These are phyloP conservation scores for Ophiostoma montium DNA, from an alignment of 2,329 filamentous ascomycete species.

Conservation along the genomic window DNA sequence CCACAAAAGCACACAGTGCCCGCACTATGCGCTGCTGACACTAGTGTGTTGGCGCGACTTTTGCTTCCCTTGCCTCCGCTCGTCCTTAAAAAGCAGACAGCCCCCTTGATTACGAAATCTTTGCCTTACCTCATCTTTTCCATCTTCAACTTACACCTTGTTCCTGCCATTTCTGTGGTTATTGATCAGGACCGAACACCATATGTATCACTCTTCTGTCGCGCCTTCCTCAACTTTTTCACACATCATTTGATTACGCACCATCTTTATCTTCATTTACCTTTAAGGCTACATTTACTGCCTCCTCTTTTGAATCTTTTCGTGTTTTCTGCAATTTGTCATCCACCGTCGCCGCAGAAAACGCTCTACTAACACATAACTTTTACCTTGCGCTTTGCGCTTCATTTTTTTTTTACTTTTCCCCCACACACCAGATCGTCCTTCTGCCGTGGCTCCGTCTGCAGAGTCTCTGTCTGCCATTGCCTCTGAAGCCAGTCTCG, in stretches of 20 bases:
- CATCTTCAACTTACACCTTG: conserved; percentile 9
- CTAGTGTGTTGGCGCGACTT: conserved; percentile 6
- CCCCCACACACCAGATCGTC: background rate
- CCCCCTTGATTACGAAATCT: conserved; percentile 14
- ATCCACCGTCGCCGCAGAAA: background rate
- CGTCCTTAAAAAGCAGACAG: conserved; percentile 10
- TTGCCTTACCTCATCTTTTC: conserved; percentile 14
- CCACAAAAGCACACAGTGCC: conserved; percentile 3
- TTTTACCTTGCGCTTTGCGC: background rate
- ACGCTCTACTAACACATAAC: conserved; percentile 1
- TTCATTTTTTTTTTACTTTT: background rate
- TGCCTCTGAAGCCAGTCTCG: conserved; percentile 8
- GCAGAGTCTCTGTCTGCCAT: background rate
- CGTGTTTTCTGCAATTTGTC: background rate
- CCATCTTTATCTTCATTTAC: background rate
- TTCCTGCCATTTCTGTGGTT: conserved; percentile 1
- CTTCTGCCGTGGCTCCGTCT: background rate
- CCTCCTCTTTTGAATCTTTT: background rate
- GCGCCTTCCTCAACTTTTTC: background rate
- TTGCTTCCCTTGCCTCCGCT: background rate
- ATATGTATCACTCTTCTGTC: background rate
- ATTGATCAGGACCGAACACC: background rate
- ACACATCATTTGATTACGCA: background rate
- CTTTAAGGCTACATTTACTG: background rate
- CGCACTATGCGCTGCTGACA: conserved; percentile 2